Evolutionary conservation across 2,329 filamentous ascomycete species (phyloP), one percentile per base, ranked within the genome.

Genomic region (Aspergillus udagawae): DNA sequence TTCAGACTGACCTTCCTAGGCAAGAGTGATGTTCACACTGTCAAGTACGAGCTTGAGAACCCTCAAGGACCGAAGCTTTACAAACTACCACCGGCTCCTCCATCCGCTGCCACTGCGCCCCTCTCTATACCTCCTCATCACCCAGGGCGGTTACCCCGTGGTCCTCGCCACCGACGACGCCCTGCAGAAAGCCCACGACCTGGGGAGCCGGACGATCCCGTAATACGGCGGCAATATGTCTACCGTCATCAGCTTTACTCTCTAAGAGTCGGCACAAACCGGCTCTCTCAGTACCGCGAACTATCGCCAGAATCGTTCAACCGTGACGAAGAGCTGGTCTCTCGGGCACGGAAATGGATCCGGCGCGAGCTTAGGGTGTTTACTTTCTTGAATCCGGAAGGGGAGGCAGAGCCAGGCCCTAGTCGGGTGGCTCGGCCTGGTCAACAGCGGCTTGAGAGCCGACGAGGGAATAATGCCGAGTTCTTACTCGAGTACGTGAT

Each of bases 401-500:
- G 59, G 4, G 63, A 64, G 12, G 63, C 65, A 20, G 66, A 65
- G 35, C 57, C 58, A 14, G 52, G 27, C n/a, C 53, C 47, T 12
- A 53, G 55, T 45, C 51, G 56, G 20, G 56, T 64, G 23, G 51
- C 66, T 55, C 64, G 68, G 38, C 58, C 71, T 7, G 72, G 72
- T 1, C 63, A 62, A 10, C 70, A 71, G 54, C 64, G 73, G 52
- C 63, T 75, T 32, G 68, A 69, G 56, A 71, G 69, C 51, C 76
- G 82, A 41, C 76, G 84, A 44, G 82, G 82, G 4, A 87, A 84
- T 63, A 93, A 92, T 66, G 84, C 88, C 7, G 92, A 96, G 67
- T 96, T 92, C 60, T 73, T 97, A 10, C 81, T 97, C 9, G 90
- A 95, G 67, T 96, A 95, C 70, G 85, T 96, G 53, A 76, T 97